Evolutionary conservation across 1,139 yeast genomes (phyloP).

Genomic region (Debaryomycetaceae sp.): DNA sequence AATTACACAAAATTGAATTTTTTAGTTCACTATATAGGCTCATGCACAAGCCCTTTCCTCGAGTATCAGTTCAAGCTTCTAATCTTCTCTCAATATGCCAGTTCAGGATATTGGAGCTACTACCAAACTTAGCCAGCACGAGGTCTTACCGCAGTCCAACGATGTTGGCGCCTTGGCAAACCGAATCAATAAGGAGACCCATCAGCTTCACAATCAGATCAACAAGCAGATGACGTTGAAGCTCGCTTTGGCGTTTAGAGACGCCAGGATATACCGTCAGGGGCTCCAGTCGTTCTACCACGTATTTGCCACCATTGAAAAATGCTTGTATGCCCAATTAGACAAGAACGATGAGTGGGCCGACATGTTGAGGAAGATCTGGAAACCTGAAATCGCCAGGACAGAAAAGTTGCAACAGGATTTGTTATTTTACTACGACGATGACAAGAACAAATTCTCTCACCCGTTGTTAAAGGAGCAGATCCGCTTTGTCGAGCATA

Average conservation of each 20-base stretch:
- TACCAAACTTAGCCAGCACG: constrained; percentile 47
- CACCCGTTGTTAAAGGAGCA: constrained; percentile 59
- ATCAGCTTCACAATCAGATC: constrained; percentile 61
- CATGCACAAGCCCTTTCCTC: not conserved
- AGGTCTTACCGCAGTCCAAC: constrained; percentile 64
- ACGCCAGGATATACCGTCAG: constrained; percentile 72
- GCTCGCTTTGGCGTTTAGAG: constrained; percentile 72
- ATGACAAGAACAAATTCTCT: constrained; percentile 49
- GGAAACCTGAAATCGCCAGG: constrained; percentile 72
- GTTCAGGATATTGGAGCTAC: constrained; percentile 23
- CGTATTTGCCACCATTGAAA: constrained; percentile 67
- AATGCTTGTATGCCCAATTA: constrained; percentile 45
- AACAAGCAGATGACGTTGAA: constrained; percentile 67
- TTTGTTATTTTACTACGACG: constrained; percentile 61
- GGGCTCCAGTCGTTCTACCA: constrained; percentile 78
- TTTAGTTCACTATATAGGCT: not conserved
- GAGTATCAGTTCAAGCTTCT: too few relatives aligned
- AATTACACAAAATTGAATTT: constrained; percentile 6
- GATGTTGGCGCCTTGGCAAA: constrained; percentile 82
- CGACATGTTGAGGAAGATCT: constrained; percentile 46
- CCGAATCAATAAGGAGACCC: constrained; percentile 69
- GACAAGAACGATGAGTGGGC: constrained; percentile 32
- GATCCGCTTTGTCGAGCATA: constrained; percentile 58
- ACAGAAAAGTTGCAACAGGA: constrained; percentile 56
- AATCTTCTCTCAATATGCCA: constrained; percentile 7